Conservation (phyloP, 148 eudicot genomes). For the Fagopyrum esculentum region DNA sequence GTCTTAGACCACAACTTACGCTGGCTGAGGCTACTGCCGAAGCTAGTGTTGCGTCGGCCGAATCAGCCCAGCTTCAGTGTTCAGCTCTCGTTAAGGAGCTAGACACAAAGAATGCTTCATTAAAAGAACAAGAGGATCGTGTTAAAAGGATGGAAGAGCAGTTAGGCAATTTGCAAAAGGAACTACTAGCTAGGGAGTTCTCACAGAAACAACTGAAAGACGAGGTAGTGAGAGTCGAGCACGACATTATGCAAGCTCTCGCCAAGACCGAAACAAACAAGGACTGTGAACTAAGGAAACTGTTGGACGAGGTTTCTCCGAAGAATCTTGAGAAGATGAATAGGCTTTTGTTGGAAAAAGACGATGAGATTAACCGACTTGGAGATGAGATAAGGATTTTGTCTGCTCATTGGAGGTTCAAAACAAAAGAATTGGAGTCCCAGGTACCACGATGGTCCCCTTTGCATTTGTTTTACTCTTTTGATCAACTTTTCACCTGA, state of each 20-base stretch:
- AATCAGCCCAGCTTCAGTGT: constrained; percentile 84
- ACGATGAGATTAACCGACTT: constrained; percentile 67
- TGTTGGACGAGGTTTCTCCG: constrained; percentile 74
- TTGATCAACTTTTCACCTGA: not conserved
- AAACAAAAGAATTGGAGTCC: constrained; percentile 71
- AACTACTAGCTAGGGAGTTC: constrained; percentile 72
- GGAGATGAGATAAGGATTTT: constrained; percentile 68
- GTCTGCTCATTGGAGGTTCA: constrained; percentile 89
- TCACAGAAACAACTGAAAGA: constrained; percentile 85
- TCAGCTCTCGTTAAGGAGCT: constrained; percentile 52
- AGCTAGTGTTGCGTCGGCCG: constrained; percentile 79
- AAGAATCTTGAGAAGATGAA: constrained; percentile 68
- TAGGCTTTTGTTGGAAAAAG: constrained; percentile 59
- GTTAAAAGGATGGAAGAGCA: constrained; percentile 73
- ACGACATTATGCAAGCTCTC: constrained; percentile 80
- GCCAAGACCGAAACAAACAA: constrained; percentile 52
- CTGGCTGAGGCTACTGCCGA: constrained; percentile 65
- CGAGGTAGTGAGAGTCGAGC: constrained; percentile 75
- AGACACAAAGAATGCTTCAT: constrained; percentile 55
- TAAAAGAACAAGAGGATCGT: constrained; percentile 74
- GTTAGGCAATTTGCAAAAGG: constrained; percentile 65
- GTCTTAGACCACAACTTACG: constrained; percentile 57
- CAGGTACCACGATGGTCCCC: constrained; percentile 36
- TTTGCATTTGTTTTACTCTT: not conserved
- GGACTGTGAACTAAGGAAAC: constrained; percentile 65